Percentiles rank a stretch among this genome's conserved stretches.
Conservation (phyloP, 345 rosid species). For the Odontarrhena argentea region DNA sequence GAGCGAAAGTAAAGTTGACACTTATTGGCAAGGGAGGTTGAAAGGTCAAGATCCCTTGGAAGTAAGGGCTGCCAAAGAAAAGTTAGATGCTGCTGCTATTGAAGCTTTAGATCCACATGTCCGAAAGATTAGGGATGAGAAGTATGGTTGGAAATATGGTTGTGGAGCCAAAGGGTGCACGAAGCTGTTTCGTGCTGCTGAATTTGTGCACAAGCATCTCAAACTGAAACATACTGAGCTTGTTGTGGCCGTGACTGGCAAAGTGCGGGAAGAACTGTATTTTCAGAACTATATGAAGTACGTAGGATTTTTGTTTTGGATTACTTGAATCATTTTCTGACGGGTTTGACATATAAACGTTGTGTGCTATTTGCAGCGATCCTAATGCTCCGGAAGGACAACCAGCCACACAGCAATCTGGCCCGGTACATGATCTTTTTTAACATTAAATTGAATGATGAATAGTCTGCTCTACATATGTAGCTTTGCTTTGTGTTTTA, state of each 20-base stretch:
- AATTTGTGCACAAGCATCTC: conserved; percentile 98
- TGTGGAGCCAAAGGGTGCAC: conserved; percentile 99
- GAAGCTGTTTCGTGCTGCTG: conserved; percentile 98
- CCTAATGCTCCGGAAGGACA: conserved; percentile 95
- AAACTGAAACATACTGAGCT: conserved; percentile 93
- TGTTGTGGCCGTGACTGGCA: conserved; percentile 72
- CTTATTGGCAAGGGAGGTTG: conserved; percentile 87
- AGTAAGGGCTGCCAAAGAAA: conserved; percentile 92
- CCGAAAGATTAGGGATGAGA: conserved; percentile 97
- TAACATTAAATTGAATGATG: not conserved
- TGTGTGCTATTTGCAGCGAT: conserved; percentile 58
- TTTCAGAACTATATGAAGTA: conserved; percentile 97
- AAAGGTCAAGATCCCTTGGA: conserved; percentile 90
- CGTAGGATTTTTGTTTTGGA: conserved; percentile 33
- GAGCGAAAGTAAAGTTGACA: conserved; percentile 78
- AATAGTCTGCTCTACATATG: conserved; percentile 6
- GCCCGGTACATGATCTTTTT: conserved; percentile 52
- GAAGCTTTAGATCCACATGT: conserved; percentile 90
- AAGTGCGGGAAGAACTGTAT: conserved; percentile 95
- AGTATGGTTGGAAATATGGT: conserved; percentile 99
- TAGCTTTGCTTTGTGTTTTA: conserved; percentile 1
- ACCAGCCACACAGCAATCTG: conserved; percentile 80
- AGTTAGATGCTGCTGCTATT: conserved; percentile 82
- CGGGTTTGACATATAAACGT: not conserved
- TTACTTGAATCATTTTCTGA: conserved; percentile 13